Percentiles rank a stretch among this genome's conserved stretches.
Conservation (phyloP, 1,284 basidiomycete species). For the Sporisorium exsertum region DNA sequence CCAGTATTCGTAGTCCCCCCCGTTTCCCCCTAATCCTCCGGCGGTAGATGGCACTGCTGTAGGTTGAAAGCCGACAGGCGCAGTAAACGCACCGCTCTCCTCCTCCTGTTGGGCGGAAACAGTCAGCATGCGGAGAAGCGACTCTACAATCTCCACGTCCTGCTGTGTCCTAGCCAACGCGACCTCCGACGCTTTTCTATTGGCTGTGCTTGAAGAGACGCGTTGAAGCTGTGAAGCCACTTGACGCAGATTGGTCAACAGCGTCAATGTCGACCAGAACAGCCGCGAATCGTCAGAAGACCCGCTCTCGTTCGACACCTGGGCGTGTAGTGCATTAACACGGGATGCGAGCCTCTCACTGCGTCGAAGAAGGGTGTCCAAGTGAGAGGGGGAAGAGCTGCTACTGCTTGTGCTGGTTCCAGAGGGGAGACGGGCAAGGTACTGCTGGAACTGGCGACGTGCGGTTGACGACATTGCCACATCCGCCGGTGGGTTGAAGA, state of each 20-base stretch:
- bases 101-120: not conserved
- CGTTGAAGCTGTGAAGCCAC: slow-evolving; percentile 15
- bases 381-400: not conserved
- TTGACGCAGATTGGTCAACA: slow-evolving; percentile 30
- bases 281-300: slow-evolving; percentile 22
- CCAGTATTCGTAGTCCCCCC: slow-evolving; percentile 22
- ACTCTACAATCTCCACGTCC: slow-evolving; percentile 24
- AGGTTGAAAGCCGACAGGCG: slow-evolving; percentile 7
- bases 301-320: not conserved
- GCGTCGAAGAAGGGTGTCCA: slow-evolving; percentile 12
- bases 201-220: not conserved
- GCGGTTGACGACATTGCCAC: slow-evolving; percentile 18
- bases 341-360: slow-evolving; percentile 7
- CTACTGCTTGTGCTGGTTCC: slow-evolving; percentile 6
- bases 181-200: slow-evolving; percentile 7
- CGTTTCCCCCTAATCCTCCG: not conserved
- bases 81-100: slow-evolving; percentile 18
- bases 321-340: slow-evolving; percentile 17
- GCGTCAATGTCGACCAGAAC: slow-evolving; percentile 36
- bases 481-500: not conserved
- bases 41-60: not conserved
- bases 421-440: slow-evolving; percentile 22
- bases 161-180: slow-evolving; percentile 35
- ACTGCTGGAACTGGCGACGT: slow-evolving; percentile 31
- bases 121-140: slow-evolving; percentile 19